Base-by-base conservation (phyloP, 345 rosid genomes). In the Isatis tinctoria region DNA sequence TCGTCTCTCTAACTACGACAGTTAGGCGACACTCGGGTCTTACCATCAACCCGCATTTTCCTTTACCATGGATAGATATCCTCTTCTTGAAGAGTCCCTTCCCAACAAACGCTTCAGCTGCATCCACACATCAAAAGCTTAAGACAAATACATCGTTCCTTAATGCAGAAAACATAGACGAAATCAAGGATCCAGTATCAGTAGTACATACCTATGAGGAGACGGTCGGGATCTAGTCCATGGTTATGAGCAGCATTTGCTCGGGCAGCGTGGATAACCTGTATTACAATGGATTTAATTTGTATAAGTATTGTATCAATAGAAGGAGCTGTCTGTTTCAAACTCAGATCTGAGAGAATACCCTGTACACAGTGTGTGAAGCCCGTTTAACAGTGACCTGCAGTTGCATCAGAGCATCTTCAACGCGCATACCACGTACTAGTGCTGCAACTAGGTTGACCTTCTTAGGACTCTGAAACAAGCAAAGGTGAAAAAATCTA, bases 341-440 rank as follows among this genome's bases (percentile, higher is more conserved):
- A 28, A 22, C 62, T 28, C 3, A 13, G 32, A 6, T n/a, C 32
- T 26, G 40, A 54, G 35, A 33, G 69, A 72, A 79, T 77, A 91
- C 97, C 91, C 87, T 92, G 78, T 88, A 90, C 14, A 95, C 92
- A 2, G 92, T 95, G 64, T 86, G 87, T 10, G 99, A 69, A 60
- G 99, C 98, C 69, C 97, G 83, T 75, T 90, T 90, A 74, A 88
- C 74, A 0, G 91, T 88, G 75, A 95, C 90, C 80, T 95, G 98
- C 76, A 95, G 83, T 79, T 92, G 98, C 87, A 95, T 61, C 20
- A 92, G 77, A 67, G 98, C 99, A 85, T 92, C 99, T 80, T 95
- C 97, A 56, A 92, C 97, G 12, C 91, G 91, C 99, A 92, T 90
- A 63, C 99, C 98, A 57, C 96, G 92, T 67, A 92, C 90, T 73